Evolutionary conservation across 2,329 filamentous ascomycete species (phyloP), one percentile per base, ranked within the genome.

Genomic region (Dactylonectria macrodidyma): DNA sequence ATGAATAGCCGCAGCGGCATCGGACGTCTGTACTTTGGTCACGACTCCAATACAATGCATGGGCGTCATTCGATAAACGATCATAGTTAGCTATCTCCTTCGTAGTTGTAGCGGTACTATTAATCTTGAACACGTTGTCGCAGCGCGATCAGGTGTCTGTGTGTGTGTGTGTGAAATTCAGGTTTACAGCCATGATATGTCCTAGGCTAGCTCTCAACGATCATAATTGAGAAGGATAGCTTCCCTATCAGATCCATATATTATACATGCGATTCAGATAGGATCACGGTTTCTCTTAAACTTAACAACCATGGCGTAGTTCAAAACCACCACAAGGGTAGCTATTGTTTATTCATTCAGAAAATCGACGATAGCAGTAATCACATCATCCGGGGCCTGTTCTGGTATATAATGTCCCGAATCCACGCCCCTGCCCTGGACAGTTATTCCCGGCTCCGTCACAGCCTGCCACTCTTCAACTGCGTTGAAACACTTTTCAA

Each of bases 361-460:
- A 62, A 86, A 86, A 6, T 80, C 78, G 9, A 66, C 59, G 6
- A 88, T 78, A 22, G 81, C 78, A 59, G 76, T 77, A 34, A 85
- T 77, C 26, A 88, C 78, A 2, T 83, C 82, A 11, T 83, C 81
- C 0, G 87, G 86, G 30, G 78, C 79, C 66, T 89, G 83, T 70
- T 90, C 88, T 1, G 86, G 81, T 26, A 86, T 81, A 69, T 85
- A 87, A 72, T 87, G 84, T 0, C 86, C 83, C 16, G 84, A 82
- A 19, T 85, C 80, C 8, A 89, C 80, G 2, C 74, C 78, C 38
- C 82, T 77, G 0, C 85, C 86, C 8, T 78, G 71, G 0, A 86
- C 83, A 1, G 48, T 9, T 5, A 81, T 77, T 0, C 75, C 77
- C 1, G 77, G 71, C 6, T 76, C 79, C 10, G 78, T 75, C 14